phyloP scores from a whole-genome alignment of 1,139 yeast species.

The Hanseniaspora gamundiae region DNA sequence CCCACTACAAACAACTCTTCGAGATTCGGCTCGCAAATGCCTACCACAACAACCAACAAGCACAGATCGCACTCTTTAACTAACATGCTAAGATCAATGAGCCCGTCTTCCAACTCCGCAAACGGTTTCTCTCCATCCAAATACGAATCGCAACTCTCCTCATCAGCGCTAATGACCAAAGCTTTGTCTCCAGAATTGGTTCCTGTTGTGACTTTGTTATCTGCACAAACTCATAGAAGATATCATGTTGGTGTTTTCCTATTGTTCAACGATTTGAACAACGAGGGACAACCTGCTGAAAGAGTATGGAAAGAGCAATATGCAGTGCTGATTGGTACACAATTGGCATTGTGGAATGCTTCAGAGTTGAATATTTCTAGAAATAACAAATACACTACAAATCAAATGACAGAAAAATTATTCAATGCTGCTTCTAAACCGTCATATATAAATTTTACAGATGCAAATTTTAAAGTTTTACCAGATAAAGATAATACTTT shows the following conservation, averaged over 20 bases:
- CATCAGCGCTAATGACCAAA: constrained; percentile 9
- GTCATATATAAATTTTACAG: constrained; percentile 82
- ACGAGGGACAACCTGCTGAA: constrained; percentile 75
- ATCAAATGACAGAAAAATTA: constrained; percentile 31
- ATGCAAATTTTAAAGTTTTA: constrained; percentile 74
- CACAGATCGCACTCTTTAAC: constrained; percentile 6
- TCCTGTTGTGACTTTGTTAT: constrained; percentile 60
- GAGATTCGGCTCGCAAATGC: constrained; percentile 3
- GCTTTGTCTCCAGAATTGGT: constrained; percentile 51
- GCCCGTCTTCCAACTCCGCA: constrained; percentile 4
- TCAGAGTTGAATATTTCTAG: constrained; percentile 46
- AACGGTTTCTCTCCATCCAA: background rate
- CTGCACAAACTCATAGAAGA: constrained; percentile 63
- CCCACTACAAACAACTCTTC: background rate
- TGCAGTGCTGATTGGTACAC: constrained; percentile 84
- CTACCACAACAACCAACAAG: constrained; percentile 2
- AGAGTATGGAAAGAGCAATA: constrained; percentile 88
- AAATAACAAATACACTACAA: constrained; percentile 14
- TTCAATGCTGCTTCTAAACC: constrained; percentile 57
- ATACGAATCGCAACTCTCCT: background rate
- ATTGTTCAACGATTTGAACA: constrained; percentile 58
- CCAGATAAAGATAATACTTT: constrained; percentile 71
- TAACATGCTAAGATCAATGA: constrained; percentile 7
- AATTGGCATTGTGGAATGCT: constrained; percentile 88
- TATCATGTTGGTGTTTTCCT: constrained; percentile 66